These are phyloP conservation scores for Lactarius hengduanensis DNA, from an alignment of 768 basidiomycete genomes.

Conservation along the genomic window DNA sequence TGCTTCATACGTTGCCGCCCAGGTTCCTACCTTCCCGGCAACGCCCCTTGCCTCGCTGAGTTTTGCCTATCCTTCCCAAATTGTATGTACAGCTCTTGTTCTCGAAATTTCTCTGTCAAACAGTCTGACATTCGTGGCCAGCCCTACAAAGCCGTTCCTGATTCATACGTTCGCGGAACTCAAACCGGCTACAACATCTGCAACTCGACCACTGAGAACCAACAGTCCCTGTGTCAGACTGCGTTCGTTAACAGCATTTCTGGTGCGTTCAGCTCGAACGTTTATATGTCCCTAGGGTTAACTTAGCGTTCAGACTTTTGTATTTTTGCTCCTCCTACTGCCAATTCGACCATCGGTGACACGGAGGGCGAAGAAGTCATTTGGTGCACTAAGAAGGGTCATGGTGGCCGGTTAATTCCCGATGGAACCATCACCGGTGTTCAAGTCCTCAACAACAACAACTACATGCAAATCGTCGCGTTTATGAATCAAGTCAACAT, in stretches of 20 bases:
- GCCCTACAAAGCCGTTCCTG: slow-evolving; percentile 53
- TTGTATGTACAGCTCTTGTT: slow-evolving; percentile 26
- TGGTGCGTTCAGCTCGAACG: slow-evolving; percentile 34
- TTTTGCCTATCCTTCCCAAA: slow-evolving; percentile 31
- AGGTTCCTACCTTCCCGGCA: slow-evolving; percentile 30
- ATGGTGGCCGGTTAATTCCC: slow-evolving; percentile 75
- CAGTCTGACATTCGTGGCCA: slow-evolving; percentile 28
- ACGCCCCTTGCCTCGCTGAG: slow-evolving; percentile 35
- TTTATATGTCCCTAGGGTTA: background rate
- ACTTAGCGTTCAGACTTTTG: slow-evolving; percentile 55
- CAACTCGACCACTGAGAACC: slow-evolving; percentile 63
- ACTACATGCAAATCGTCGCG: slow-evolving; percentile 61
- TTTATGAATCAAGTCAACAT: slow-evolving; percentile 61
- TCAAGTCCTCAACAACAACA: slow-evolving; percentile 58
- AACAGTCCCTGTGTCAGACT: slow-evolving; percentile 68
- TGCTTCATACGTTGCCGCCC: slow-evolving; percentile 31
- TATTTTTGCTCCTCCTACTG: slow-evolving; percentile 56
- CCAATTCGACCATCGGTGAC: slow-evolving; percentile 56
- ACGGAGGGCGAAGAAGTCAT: slow-evolving; percentile 71
- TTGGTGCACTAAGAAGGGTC: slow-evolving; percentile 71
- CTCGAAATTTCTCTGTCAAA: background rate
- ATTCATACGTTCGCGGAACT: slow-evolving; percentile 46
- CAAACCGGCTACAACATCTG: slow-evolving; percentile 68
- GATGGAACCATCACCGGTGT: slow-evolving; percentile 59
- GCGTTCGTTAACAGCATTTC: slow-evolving; percentile 57